Evolutionary conservation across 192 early-diverging fungal species (phyloP).

Genomic region (Anaeromyces robustus): DNA sequence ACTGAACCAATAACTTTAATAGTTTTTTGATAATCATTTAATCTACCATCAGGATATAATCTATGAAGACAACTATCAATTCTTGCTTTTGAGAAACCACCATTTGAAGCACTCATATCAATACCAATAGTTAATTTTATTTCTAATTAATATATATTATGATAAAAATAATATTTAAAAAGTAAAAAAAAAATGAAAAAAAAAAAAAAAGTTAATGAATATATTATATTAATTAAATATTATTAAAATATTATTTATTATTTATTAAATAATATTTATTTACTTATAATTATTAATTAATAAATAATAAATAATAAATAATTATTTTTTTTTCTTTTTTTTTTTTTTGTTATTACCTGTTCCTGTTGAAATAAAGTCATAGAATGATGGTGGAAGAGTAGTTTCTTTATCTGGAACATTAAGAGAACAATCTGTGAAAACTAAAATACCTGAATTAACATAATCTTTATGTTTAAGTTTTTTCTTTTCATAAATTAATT

Average conservation of each 20-base stretch:
- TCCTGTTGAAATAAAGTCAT: background rate
- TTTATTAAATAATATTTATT: too few relatives aligned
- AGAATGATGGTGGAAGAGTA: background rate
- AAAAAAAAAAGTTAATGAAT: background rate
- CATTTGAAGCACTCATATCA: conserved; percentile 38
- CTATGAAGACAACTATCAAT: conserved; percentile 26
- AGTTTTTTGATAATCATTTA: conserved; percentile 30
- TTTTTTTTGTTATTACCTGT: background rate
- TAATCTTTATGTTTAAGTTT: conserved; percentile 2
- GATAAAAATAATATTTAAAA: conserved; percentile 19
- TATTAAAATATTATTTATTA: too few relatives aligned
- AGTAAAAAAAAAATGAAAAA: background rate
- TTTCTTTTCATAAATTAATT: conserved; percentile 1
- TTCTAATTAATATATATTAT: conserved; percentile 20
- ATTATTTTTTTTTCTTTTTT: background rate
- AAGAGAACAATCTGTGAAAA: background rate
- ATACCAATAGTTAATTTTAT: conserved; percentile 26
- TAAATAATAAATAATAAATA: too few relatives aligned
- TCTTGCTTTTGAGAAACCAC: conserved; percentile 15
- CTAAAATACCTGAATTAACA: conserved; percentile 2
- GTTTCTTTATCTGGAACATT: background rate
- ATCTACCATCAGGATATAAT: conserved; percentile 4
- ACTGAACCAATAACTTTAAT: conserved; percentile 21
- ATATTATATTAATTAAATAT: too few relatives aligned
- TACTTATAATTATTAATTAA: too few relatives aligned